These are phyloP conservation scores for Kalanchoe fedtschenkoi DNA, from an alignment of 164 flowering plant species.

Conservation along the genomic window DNA sequence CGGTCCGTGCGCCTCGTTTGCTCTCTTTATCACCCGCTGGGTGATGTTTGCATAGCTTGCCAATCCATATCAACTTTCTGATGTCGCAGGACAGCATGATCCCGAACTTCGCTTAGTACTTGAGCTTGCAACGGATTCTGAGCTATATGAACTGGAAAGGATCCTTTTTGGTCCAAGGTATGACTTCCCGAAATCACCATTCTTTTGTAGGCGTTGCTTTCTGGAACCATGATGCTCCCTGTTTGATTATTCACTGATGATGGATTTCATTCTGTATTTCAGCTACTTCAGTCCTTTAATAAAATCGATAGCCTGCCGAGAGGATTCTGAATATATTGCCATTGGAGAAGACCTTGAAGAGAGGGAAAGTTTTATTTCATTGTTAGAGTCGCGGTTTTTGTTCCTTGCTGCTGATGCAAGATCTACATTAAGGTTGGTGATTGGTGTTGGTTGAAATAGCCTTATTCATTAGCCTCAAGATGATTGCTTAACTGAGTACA, in stretches of 20 bases:
- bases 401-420: slow-evolving; percentile 96
- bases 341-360: slow-evolving; percentile 56
- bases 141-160: slow-evolving; percentile 57
- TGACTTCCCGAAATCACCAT: background rate
- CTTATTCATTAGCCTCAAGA: too few relatives aligned
- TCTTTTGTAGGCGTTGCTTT: background rate
- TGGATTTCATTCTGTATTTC: slow-evolving; percentile 15
- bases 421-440: slow-evolving; percentile 76
- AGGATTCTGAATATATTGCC: slow-evolving; percentile 35
- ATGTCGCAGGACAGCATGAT: slow-evolving; percentile 37
- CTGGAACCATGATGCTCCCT: background rate
- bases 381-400: slow-evolving; percentile 69
- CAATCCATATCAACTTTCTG: too few relatives aligned
- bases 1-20: background rate
- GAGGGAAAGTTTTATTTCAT: slow-evolving; percentile 48
- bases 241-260: background rate
- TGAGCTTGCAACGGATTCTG: slow-evolving; percentile 77
- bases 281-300: slow-evolving; percentile 88
- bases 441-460: slow-evolving; percentile 8
- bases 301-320: slow-evolving; percentile 49
- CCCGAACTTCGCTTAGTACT: slow-evolving; percentile 74
- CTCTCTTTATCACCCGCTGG: background rate
- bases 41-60: too few relatives aligned
- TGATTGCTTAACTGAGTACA: background rate
- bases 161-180: slow-evolving; percentile 88